A percentile compares a stretch with the other conserved stretches of the same genome.
Evolutionary conservation across 768 basidiomycete species (phyloP).

Genomic region (Tulasnella sp.): DNA sequence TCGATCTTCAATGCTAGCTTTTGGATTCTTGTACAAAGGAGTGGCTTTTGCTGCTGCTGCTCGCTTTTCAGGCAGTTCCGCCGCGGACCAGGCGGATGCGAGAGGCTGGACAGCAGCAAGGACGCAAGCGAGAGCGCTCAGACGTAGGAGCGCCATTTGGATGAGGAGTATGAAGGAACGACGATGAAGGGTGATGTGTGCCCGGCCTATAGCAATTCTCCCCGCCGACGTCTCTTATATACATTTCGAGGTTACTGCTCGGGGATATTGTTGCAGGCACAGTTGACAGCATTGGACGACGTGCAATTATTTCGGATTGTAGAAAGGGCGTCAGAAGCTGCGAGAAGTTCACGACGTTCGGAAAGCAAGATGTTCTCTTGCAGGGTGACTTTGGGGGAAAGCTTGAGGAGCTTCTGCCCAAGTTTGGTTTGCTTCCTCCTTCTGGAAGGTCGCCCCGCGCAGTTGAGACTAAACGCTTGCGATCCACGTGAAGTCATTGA

Average conservation of each 20-base stretch:
- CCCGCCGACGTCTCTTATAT: not conserved
- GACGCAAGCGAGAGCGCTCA: not conserved
- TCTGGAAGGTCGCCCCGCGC: not conserved
- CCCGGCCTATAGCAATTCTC: not conserved
- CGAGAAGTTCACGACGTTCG: not conserved
- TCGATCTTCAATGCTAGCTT: conserved; percentile 44
- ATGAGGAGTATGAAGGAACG: not conserved
- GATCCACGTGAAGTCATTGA: not conserved
- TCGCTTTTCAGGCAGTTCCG: not conserved
- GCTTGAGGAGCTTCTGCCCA: not conserved
- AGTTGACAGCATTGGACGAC: not conserved
- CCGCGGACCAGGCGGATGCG: not conserved
- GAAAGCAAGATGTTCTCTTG: not conserved
- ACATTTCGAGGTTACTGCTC: not conserved
- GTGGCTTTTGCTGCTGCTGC: not conserved
- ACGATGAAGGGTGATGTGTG: not conserved
- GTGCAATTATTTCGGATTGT: not conserved
- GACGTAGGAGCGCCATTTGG: not conserved
- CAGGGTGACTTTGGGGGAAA: not conserved
- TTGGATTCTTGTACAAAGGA: conserved; percentile 44
- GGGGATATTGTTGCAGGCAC: not conserved
- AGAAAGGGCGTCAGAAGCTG: not conserved
- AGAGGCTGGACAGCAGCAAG: not conserved
- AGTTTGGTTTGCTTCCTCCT: not conserved
- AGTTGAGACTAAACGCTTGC: not conserved